A percentile compares a stretch with the other conserved stretches of the same genome.
Evolutionary conservation across 2,329 filamentous ascomycete species (phyloP).

Genomic region (Pezicula neosporulosa): DNA sequence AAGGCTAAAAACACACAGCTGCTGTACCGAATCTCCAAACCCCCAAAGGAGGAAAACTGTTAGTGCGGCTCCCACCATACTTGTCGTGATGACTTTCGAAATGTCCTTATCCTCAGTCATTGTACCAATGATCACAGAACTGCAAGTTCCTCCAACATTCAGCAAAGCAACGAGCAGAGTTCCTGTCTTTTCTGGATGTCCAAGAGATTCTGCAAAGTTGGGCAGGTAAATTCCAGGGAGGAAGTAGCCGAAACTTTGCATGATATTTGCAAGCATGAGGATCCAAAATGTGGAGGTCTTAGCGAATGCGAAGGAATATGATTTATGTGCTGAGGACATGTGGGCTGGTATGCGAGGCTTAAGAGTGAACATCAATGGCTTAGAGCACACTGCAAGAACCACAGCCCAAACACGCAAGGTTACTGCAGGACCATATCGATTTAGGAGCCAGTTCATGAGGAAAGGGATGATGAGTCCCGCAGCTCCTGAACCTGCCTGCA

Average conservation of each 20-base stretch:
- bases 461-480: constrained; percentile 22
- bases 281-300: constrained; percentile 42
- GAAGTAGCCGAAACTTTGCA: constrained; percentile 50
- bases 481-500: constrained; percentile 14
- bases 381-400: constrained; percentile 32
- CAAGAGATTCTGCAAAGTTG: constrained; percentile 39
- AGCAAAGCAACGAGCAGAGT: constrained; percentile 45
- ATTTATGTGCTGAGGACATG: background rate
- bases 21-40: constrained; percentile 37
- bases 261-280: constrained; percentile 44
- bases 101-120: constrained; percentile 37
- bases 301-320: constrained; percentile 30
- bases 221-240: constrained; percentile 50
- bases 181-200: constrained; percentile 34
- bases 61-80: constrained; percentile 42
- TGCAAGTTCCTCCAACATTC: constrained; percentile 41
- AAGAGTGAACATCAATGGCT: constrained; percentile 25
- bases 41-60: constrained; percentile 52
- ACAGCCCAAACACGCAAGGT: constrained; percentile 36
- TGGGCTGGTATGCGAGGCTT: constrained; percentile 14
- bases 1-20: constrained; percentile 46
- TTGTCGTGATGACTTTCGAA: constrained; percentile 41
- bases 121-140: constrained; percentile 30
- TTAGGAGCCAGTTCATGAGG: constrained; percentile 34
- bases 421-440: constrained; percentile 34